Evolutionary conservation across 805 yeast species (phyloP).

Genomic region (Zygotorulaspora sp.): DNA sequence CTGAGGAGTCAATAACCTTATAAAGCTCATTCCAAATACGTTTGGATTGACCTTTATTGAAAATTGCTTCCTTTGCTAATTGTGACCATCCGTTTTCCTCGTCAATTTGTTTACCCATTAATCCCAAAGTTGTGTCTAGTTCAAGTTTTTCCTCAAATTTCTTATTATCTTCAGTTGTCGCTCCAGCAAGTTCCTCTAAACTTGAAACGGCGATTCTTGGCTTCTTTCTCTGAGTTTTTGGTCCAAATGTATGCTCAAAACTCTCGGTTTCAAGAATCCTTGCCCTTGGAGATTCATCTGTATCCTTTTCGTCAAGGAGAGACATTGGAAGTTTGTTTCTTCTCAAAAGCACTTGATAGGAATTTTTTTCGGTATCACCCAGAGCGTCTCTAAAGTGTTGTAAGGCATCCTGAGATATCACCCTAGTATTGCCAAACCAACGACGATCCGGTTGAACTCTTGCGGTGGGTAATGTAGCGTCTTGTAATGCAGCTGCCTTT

Average conservation of each 20-base stretch:
- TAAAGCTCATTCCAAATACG: conserved; percentile 98
- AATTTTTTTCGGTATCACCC: conserved; percentile 76
- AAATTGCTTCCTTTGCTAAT: conserved; percentile 92
- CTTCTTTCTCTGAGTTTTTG: conserved; percentile 88
- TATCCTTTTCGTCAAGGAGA: conserved; percentile 78
- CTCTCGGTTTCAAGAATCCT: conserved; percentile 86
- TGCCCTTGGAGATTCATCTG: conserved; percentile 69
- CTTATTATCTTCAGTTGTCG: conserved; percentile 53
- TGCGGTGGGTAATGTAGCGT: conserved; percentile 82
- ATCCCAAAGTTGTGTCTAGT: conserved; percentile 67
- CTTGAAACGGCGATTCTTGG: conserved; percentile 75
- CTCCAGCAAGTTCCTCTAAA: conserved; percentile 69
- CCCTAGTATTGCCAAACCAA: conserved; percentile 98
- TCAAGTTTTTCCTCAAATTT: conserved; percentile 71
- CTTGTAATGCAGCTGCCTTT: conserved; percentile 83
- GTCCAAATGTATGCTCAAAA: conserved; percentile 80
- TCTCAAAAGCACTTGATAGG: conserved; percentile 79
- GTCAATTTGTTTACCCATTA: conserved; percentile 62
- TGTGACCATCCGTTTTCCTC: conserved; percentile 77
- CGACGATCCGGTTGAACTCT: conserved; percentile 93
- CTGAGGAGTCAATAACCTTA: conserved; percentile 95
- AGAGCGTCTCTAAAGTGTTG: conserved; percentile 91
- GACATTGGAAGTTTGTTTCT: conserved; percentile 96
- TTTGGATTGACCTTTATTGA: conserved; percentile 95
- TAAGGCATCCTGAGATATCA: conserved; percentile 93